Percentiles rank a stretch among this genome's conserved stretches.
phyloP scores from a whole-genome alignment of 345 rosid genomes.

The Clarkia xantiana region DNA sequence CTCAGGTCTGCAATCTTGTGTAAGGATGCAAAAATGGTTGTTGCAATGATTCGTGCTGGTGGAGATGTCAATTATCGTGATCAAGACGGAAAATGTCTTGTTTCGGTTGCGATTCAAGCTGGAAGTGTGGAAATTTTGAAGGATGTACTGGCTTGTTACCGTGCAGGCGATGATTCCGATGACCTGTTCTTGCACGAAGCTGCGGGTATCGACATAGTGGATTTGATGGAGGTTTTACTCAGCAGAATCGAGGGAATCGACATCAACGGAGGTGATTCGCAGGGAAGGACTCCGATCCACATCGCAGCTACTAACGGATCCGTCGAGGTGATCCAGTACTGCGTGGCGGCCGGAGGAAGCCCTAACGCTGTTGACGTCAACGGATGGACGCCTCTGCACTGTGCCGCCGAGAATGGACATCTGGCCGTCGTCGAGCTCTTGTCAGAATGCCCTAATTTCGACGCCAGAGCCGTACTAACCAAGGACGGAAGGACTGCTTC shows the following conservation, averaged over 20 bases:
- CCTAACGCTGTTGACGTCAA: constrained; percentile 19
- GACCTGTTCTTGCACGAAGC: constrained; percentile 38
- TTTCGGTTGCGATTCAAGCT: constrained; percentile 25
- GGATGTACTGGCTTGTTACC: constrained; percentile 25
- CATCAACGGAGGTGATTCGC: constrained; percentile 18
- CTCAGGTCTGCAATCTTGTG: constrained; percentile 26
- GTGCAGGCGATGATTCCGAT: constrained; percentile 12
- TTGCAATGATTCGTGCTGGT: constrained; percentile 26
- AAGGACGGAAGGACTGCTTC: constrained; percentile 41
- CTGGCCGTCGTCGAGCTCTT: constrained; percentile 20
- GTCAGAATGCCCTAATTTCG: constrained; percentile 16
- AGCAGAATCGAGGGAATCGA: constrained; percentile 14
- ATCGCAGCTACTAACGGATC: constrained; percentile 31
- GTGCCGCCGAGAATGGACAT: constrained; percentile 39
- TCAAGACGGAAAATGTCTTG: constrained; percentile 25
- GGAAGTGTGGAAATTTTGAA: constrained; percentile 25
- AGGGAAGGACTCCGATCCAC: constrained; percentile 38
- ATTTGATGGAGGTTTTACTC: constrained; percentile 23
- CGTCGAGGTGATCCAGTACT: constrained; percentile 23
- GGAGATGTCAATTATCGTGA: constrained; percentile 28
- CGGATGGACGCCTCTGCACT: constrained; percentile 46
- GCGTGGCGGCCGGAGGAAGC: constrained; percentile 16
- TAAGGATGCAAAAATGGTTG: constrained; percentile 17
- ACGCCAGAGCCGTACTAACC: constrained; percentile 22
- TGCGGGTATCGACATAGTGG: constrained; percentile 31